These are phyloP conservation scores for Mediolabrus comicus DNA, from an alignment of 108 stramenopile genomes.

Conservation along the genomic window DNA sequence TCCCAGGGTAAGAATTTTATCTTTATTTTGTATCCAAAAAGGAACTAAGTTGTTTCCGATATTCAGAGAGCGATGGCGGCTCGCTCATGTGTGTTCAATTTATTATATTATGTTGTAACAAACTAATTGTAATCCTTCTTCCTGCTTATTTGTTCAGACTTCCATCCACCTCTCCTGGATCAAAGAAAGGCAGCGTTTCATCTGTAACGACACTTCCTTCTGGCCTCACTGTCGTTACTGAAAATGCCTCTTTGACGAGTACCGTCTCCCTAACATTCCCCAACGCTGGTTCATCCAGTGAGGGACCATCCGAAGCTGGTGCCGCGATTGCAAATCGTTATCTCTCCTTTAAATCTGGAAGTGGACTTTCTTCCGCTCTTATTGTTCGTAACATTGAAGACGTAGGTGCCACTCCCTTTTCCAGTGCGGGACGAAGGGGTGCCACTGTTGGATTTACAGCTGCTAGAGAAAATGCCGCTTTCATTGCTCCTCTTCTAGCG, in stretches of 20 bases:
- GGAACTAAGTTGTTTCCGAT: neutral
- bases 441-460: constrained; percentile 85
- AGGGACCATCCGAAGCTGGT: constrained; percentile 61
- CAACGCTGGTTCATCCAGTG: constrained; percentile 78
- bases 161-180: constrained; percentile 57
- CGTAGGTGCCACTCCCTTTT: constrained; percentile 71
- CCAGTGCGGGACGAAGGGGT: constrained; percentile 58
- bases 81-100: neutral
- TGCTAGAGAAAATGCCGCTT: constrained; percentile 64
- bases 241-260: constrained; percentile 69
- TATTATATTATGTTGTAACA: neutral
- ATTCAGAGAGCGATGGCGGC: neutral
- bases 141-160: constrained; percentile 37
- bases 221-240: constrained; percentile 78
- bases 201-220: constrained; percentile 74
- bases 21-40: neutral
- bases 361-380: constrained; percentile 63
- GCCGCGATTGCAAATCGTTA: constrained; percentile 85
- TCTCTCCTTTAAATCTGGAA: constrained; percentile 81
- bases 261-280: constrained; percentile 86
- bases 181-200: constrained; percentile 59
- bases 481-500: constrained; percentile 66
- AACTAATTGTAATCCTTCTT: neutral
- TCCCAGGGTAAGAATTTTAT: constrained; percentile 59
- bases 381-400: constrained; percentile 78